Conservation (phyloP, 306 rosid species). For the Dalbergia oliveri region DNA sequence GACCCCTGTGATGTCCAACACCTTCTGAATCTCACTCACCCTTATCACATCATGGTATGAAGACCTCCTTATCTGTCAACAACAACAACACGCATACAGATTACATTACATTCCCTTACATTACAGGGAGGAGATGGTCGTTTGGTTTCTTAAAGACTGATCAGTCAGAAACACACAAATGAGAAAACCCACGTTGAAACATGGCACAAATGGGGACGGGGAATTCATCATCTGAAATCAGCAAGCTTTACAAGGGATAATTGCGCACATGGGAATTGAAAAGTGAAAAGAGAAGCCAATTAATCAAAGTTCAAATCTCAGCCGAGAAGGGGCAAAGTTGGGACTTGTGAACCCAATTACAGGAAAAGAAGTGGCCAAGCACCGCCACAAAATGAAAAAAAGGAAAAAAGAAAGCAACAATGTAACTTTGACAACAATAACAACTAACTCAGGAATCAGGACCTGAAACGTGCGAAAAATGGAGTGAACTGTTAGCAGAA, state of each 20-base stretch:
- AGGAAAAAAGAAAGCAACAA: no score
- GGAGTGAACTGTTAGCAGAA: no score
- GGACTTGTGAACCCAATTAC: not conserved
- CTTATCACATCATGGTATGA: slow-evolving; percentile 97
- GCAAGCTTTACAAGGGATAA: slow-evolving; percentile 1
- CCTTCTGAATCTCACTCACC: slow-evolving; percentile 95
- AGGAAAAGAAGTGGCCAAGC: slow-evolving; percentile 26
- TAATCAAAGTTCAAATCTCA: slow-evolving; percentile 24
- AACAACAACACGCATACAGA: slow-evolving; percentile 1
- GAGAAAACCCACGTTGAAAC: no score
- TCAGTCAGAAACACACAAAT: no score
- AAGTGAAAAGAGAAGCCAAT: slow-evolving; percentile 10
- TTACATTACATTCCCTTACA: not conserved
- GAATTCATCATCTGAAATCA: no score
- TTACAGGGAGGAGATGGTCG: not conserved
- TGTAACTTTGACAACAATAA: slow-evolving; percentile 40
- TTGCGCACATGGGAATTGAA: slow-evolving; percentile 1
- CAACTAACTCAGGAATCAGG: not conserved
- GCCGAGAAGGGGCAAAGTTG: not conserved
- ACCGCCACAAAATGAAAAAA: no score
- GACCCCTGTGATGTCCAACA: slow-evolving; percentile 86
- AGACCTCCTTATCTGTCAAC: slow-evolving; percentile 86
- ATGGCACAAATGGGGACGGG: no score
- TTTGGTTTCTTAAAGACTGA: no score
- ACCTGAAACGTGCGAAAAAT: no score